Conservation (phyloP, 352 stramenopile genomes). For the Phytophthora megakarya region DNA sequence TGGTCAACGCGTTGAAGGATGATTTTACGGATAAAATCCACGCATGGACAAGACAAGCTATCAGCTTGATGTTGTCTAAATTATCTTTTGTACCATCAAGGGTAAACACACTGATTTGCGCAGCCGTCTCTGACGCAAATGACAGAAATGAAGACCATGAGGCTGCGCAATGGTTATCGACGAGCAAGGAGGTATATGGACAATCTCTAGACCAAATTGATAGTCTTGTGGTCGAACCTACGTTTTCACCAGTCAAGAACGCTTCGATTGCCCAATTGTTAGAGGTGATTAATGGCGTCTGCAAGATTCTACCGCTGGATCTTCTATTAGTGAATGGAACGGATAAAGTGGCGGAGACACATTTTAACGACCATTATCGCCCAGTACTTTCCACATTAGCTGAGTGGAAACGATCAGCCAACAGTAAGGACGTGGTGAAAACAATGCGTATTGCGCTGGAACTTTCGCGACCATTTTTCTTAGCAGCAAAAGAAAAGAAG, state of each 20-base stretch:
- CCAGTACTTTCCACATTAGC: constrained; percentile 44
- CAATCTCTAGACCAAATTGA: constrained; percentile 43
- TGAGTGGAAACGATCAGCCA: constrained; percentile 32
- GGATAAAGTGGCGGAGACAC: constrained; percentile 32
- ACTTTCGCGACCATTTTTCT: constrained; percentile 57
- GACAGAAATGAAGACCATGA: constrained; percentile 21
- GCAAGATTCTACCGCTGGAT: constrained; percentile 38
- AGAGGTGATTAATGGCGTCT: constrained; percentile 53
- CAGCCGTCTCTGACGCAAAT: constrained; percentile 22
- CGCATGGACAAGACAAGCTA: constrained; percentile 43
- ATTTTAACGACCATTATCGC: constrained; percentile 59
- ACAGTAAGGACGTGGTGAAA: constrained; percentile 23
- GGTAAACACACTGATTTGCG: constrained; percentile 36
- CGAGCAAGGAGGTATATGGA: constrained; percentile 41
- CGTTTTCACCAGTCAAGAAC: constrained; percentile 29
- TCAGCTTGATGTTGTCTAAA: constrained; percentile 36
- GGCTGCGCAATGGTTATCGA: constrained; percentile 40
- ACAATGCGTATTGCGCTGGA: constrained; percentile 42
- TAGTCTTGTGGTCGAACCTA: constrained; percentile 22
- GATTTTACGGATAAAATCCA: constrained; percentile 41
- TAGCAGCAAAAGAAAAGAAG: constrained; percentile 62
- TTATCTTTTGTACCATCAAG: constrained; percentile 42
- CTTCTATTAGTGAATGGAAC: constrained; percentile 20
- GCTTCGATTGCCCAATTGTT: constrained; percentile 38
- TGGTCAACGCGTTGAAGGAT: constrained; percentile 37